These are phyloP conservation scores for Suaeda aralocaspica DNA, from an alignment of 148 eudicot genomes.

Conservation along the genomic window DNA sequence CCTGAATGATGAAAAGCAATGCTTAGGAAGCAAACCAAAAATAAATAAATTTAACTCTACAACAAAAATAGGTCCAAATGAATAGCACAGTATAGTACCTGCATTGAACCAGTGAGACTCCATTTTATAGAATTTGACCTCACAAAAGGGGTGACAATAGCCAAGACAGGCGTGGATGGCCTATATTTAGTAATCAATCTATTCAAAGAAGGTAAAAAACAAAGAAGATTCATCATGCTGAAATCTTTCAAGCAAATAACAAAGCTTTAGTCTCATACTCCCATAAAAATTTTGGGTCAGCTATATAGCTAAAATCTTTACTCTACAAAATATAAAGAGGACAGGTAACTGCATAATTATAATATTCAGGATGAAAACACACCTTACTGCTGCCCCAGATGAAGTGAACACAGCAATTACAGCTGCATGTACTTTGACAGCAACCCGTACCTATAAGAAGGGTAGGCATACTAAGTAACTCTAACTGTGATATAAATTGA, in stretches of 20 bases:
- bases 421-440: slow-evolving; percentile 50
- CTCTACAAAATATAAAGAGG: neutral
- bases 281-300: too few relatives aligned
- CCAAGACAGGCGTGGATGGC: slow-evolving; percentile 53
- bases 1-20: slow-evolving; percentile 32
- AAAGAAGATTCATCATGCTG: neutral
- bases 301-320: slow-evolving; percentile 4
- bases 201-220: slow-evolving; percentile 6
- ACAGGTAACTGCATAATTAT: too few relatives aligned
- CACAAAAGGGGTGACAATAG: slow-evolving; percentile 50
- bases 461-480: neutral
- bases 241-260: too few relatives aligned
- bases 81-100: slow-evolving; percentile 25
- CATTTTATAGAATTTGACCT: slow-evolving; percentile 45
- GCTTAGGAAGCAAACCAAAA: neutral
- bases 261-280: too few relatives aligned
- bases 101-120: slow-evolving; percentile 49
- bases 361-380: neutral
- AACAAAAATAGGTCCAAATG: neutral
- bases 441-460: slow-evolving; percentile 43
- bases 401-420: slow-evolving; percentile 53
- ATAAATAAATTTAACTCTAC: neutral
- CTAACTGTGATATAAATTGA: neutral
- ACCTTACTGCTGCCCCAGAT: slow-evolving; percentile 63
- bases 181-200: slow-evolving; percentile 62